phyloP scores from a whole-genome alignment of 1,139 yeast species.

The Pichia sp. region DNA sequence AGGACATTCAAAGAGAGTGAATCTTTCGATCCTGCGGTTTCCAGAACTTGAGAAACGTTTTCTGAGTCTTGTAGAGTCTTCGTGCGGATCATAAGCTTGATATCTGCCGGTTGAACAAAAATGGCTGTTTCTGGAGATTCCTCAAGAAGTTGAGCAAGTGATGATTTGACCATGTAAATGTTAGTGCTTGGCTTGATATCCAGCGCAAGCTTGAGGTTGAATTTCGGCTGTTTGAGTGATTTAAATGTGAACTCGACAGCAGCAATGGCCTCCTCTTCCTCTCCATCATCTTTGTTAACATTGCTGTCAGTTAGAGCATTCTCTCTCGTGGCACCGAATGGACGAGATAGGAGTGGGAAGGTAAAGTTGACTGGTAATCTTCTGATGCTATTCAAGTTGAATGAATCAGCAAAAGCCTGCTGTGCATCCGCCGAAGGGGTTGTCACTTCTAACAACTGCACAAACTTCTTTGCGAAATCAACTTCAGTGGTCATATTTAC shows the following conservation, averaged over 20 bases:
- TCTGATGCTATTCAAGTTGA: constrained; percentile 2
- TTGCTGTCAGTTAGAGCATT: background rate
- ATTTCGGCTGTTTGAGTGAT: constrained; percentile 45
- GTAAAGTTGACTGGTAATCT: constrained; percentile 14
- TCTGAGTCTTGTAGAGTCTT: constrained; percentile 44
- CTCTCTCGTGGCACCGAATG: constrained; percentile 16
- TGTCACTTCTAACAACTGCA: constrained; percentile 23
- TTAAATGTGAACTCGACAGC: constrained; percentile 33
- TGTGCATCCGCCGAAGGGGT: constrained; percentile 16
- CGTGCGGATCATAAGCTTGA: constrained; percentile 44
- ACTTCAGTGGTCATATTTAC: constrained; percentile 21
- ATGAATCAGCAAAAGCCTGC: constrained; percentile 7
- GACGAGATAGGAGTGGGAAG: constrained; percentile 19
- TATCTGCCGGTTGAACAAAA: constrained; percentile 27
- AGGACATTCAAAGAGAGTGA: constrained; percentile 34
- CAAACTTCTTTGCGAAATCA: constrained; percentile 27
- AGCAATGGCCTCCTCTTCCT: background rate
- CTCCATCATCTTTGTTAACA: constrained; percentile 4
- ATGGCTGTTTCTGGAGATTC: constrained; percentile 15
- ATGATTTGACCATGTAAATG: constrained; percentile 37
- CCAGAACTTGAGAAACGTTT: constrained; percentile 13
- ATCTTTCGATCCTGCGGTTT: constrained; percentile 13
- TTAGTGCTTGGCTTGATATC: constrained; percentile 31
- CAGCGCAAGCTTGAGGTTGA: constrained; percentile 27
- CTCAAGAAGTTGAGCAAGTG: constrained; percentile 23